Evolutionary conservation across 2,329 filamentous ascomycete genomes (phyloP).

Genomic region (Fusarium sp.): DNA sequence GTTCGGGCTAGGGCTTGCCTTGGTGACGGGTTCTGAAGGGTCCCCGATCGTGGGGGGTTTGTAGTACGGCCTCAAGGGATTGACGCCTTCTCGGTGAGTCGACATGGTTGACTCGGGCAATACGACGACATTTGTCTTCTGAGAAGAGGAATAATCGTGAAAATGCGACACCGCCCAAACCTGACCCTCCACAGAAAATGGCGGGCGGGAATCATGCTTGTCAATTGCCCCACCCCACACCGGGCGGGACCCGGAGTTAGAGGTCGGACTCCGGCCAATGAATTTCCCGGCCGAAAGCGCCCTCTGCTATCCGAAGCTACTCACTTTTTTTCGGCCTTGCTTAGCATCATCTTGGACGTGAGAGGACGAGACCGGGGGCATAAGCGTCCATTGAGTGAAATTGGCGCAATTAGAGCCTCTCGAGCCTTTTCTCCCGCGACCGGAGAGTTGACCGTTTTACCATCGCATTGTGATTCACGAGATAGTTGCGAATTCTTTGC

Average conservation of each 20-base stretch:
- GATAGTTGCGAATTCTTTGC: constrained; percentile 7
- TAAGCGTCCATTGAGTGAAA: constrained; percentile 46
- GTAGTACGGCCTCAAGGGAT: constrained; percentile 77
- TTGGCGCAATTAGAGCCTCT: constrained; percentile 37
- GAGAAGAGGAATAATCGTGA: constrained; percentile 21
- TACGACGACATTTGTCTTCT: constrained; percentile 42
- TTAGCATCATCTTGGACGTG: constrained; percentile 48
- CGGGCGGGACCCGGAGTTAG: constrained; percentile 40
- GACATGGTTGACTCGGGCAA: constrained; percentile 54
- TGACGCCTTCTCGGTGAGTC: constrained; percentile 60
- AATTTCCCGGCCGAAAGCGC: constrained; percentile 50
- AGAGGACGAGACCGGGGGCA: constrained; percentile 46
- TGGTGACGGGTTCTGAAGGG: constrained; percentile 49
- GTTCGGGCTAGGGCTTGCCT: constrained; percentile 55
- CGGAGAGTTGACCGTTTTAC: constrained; percentile 7
- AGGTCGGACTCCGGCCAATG: constrained; percentile 49
- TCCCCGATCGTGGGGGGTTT: constrained; percentile 69
- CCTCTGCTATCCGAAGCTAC: constrained; percentile 45
- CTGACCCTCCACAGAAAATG: constrained; percentile 47
- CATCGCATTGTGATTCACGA: constrained; percentile 7
- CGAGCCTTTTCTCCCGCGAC: constrained; percentile 24
- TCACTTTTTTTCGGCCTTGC: constrained; percentile 44
- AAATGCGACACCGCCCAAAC: constrained; percentile 34
- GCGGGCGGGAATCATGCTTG: constrained; percentile 44
- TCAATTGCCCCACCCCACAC: constrained; percentile 28